phyloP scores from a whole-genome alignment of 345 rosid genomes.

The Corymbia maculata region DNA sequence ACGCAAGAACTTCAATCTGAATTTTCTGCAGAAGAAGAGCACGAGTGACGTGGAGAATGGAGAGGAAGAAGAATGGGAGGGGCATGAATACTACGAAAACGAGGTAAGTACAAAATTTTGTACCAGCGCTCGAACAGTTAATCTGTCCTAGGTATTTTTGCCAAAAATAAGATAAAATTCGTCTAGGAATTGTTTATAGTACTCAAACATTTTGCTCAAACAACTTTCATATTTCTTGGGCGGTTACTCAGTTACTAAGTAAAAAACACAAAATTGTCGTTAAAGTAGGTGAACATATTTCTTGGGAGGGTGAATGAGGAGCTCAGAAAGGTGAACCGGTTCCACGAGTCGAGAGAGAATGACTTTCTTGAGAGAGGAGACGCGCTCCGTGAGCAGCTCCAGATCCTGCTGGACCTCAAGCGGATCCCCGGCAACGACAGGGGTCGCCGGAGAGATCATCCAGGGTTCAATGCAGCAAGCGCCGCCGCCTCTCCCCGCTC shows the following conservation, averaged over 20 bases:
- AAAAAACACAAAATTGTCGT: too few relatives aligned
- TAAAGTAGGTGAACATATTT: constrained; percentile 47
- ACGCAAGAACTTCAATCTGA: neutral
- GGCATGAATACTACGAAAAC: constrained; percentile 56
- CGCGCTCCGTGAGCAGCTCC: constrained; percentile 56
- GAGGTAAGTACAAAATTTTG: constrained; percentile 35
- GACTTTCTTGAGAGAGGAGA: constrained; percentile 87
- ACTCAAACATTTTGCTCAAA: too few relatives aligned
- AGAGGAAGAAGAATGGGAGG: constrained; percentile 7
- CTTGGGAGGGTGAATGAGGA: constrained; percentile 66
- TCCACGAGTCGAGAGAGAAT: constrained; percentile 57
- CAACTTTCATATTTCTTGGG: neutral
- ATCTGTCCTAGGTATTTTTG: neutral
- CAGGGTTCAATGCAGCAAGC: neutral
- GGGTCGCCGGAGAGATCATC: constrained; percentile 19
- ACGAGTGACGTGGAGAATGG: constrained; percentile 33
- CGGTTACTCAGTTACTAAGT: accelerated
- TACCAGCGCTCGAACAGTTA: neutral
- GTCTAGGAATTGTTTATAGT: neutral
- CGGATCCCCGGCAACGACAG: constrained; percentile 44
- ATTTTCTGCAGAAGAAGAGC: constrained; percentile 22
- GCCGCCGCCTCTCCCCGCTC: constrained; percentile 6
- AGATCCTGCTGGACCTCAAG: constrained; percentile 63
- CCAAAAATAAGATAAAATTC: too few relatives aligned
- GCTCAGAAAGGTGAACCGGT: constrained; percentile 77